These are phyloP conservation scores for Cyclotella baltica DNA, from an alignment of 108 stramenopile species.

Conservation along the genomic window DNA sequence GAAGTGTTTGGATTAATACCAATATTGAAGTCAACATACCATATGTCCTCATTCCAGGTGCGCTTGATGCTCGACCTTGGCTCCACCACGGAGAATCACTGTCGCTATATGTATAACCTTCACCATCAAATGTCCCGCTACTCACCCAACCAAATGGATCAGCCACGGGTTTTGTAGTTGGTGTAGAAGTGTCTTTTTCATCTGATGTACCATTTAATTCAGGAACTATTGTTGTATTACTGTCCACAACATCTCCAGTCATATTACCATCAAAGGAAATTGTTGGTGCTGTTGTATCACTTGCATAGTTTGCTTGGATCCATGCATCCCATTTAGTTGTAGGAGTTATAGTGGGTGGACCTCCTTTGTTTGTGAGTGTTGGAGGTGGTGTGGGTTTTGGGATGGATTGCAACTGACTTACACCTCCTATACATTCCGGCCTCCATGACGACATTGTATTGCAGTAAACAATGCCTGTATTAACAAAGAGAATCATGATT, in stretches of 20 bases:
- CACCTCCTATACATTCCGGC: slow-evolving; percentile 17
- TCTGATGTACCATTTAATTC: not conserved
- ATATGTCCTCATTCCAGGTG: not conserved
- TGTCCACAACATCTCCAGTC: not conserved
- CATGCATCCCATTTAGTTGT: slow-evolving; percentile 8
- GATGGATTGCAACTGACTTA: not conserved
- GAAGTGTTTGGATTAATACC: not conserved
- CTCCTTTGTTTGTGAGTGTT: slow-evolving; percentile 2
- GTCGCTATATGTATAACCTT: not conserved
- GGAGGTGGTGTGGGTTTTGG: not conserved
- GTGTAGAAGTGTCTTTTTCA: not conserved
- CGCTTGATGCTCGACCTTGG: not conserved
- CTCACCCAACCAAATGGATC: slow-evolving; percentile 11
- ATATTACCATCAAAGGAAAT: not conserved
- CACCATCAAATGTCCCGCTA: slow-evolving; percentile 6
- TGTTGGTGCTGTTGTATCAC: not conserved
- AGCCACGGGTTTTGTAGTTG: not conserved
- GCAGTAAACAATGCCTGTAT: slow-evolving; percentile 26
- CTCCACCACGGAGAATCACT: slow-evolving; percentile 12
- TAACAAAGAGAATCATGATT: not conserved
- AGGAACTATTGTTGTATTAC: not conserved
- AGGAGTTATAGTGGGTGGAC: slow-evolving; percentile 5
- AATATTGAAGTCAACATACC: not conserved
- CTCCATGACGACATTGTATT: slow-evolving; percentile 34
- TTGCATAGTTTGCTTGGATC: not conserved